Conservation (phyloP, 2,329 filamentous ascomycete genomes). For the Cercospora citrullina region DNA sequence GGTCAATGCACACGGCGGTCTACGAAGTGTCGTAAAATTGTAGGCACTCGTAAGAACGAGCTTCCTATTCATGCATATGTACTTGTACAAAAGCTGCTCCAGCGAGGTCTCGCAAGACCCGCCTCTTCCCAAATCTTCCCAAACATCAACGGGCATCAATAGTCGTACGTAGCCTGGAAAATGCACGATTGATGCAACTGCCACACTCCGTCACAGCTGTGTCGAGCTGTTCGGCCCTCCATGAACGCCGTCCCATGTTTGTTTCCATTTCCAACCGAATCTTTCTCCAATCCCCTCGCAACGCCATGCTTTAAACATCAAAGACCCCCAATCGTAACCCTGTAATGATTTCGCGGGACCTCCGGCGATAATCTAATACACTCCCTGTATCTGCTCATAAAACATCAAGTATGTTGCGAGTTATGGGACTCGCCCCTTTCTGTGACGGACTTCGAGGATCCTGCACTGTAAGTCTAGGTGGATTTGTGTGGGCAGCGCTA, state of each 20-base stretch:
- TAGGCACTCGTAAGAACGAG: background rate
- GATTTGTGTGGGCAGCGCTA: conserved; percentile 48
- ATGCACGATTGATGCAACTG: conserved; percentile 10
- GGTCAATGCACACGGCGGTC: background rate
- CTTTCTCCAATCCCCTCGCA: background rate
- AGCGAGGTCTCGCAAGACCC: conserved; percentile 9
- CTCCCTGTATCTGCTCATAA: conserved; percentile 52
- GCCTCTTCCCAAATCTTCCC: background rate
- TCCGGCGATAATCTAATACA: conserved; percentile 16
- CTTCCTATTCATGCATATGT: conserved; percentile 7
- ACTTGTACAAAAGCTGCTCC: conserved; percentile 14
- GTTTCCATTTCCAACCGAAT: background rate
- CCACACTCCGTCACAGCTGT: background rate
- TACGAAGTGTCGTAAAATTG: background rate
- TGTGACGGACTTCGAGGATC: conserved; percentile 76
- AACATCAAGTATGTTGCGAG: conserved; percentile 74
- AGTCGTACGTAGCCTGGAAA: conserved; percentile 12
- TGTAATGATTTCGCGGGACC: conserved; percentile 19
- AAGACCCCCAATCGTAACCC: background rate
- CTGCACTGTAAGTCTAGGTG: conserved; percentile 52
- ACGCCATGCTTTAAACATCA: conserved; percentile 10
- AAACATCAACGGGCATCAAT: conserved; percentile 11
- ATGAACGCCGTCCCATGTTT: conserved; percentile 4
- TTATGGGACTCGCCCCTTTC: conserved; percentile 71
- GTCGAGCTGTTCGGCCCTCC: background rate